These are phyloP conservation scores for Volvox africanus DNA, from an alignment of 139 green algal species.

Conservation along the genomic window DNA sequence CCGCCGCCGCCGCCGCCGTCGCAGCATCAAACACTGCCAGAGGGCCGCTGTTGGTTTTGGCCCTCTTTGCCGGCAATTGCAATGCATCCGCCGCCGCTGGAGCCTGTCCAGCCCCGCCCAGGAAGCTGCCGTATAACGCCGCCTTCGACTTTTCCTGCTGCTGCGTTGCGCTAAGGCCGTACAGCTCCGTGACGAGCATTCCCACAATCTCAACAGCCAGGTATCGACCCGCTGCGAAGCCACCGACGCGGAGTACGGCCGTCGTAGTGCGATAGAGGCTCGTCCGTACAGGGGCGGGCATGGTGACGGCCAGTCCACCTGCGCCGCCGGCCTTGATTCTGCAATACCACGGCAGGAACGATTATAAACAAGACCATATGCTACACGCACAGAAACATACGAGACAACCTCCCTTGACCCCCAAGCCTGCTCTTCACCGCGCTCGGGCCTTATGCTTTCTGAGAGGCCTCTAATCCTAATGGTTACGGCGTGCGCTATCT, in stretches of 20 bases:
- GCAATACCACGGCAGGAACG: not conserved
- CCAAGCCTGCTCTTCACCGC: too few relatives aligned
- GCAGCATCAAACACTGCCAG: constrained; percentile 4
- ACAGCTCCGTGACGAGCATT: constrained; percentile 59
- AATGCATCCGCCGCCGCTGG: not conserved
- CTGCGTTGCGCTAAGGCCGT: constrained; percentile 53
- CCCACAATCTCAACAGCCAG: constrained; percentile 50
- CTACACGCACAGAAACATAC: too few relatives aligned
- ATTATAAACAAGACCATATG: too few relatives aligned
- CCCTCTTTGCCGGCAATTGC: constrained; percentile 34
- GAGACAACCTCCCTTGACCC: too few relatives aligned
- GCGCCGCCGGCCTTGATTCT: constrained; percentile 34
- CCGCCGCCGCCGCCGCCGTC: constrained; percentile 30
- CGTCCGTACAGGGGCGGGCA: constrained; percentile 14
- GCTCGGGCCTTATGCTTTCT: too few relatives aligned
- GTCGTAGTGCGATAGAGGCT: constrained; percentile 54
- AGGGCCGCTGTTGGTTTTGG: constrained; percentile 23
- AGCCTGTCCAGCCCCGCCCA: not conserved
- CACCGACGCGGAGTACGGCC: constrained; percentile 48
- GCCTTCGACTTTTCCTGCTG: constrained; percentile 9
- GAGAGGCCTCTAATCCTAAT: too few relatives aligned
- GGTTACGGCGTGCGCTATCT: too few relatives aligned
- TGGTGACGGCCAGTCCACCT: constrained; percentile 5
- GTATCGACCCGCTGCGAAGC: constrained; percentile 44
- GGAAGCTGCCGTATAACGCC: constrained; percentile 1